phyloP scores from a whole-genome alignment of 345 rosid species.

The Stellera chamaejasme region DNA sequence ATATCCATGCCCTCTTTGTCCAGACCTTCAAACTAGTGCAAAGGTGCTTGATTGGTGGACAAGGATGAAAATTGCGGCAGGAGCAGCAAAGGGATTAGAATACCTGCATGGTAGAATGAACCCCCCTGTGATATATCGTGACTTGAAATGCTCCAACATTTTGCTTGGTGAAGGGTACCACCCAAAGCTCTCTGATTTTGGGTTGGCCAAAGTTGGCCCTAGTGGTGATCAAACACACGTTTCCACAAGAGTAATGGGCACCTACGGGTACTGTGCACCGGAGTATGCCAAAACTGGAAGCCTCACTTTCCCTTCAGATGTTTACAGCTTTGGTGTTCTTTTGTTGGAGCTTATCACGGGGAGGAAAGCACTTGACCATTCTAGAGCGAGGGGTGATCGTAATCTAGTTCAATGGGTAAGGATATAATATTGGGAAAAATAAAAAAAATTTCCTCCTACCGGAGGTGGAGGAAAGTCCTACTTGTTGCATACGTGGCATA shows the following conservation, averaged over 20 bases:
- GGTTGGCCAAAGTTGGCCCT: constrained; percentile 94
- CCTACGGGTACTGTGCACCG: constrained; percentile 94
- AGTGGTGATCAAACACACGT: constrained; percentile 86
- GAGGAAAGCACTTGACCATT: constrained; percentile 64
- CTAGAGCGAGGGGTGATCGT: constrained; percentile 45
- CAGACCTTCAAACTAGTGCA: constrained; percentile 42
- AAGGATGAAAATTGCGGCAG: constrained; percentile 86
- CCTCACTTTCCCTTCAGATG: constrained; percentile 78
- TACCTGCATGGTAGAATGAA: constrained; percentile 71
- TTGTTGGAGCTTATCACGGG: constrained; percentile 87
- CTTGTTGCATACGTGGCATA: too few relatives aligned
- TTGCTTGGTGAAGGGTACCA: constrained; percentile 69
- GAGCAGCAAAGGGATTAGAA: constrained; percentile 80
- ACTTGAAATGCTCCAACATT: constrained; percentile 82
- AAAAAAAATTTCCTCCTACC: too few relatives aligned
- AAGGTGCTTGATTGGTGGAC: constrained; percentile 73
- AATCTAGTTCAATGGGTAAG: constrained; percentile 90
- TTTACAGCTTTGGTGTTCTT: constrained; percentile 89
- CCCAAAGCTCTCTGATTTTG: constrained; percentile 85
- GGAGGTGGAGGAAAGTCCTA: too few relatives aligned
- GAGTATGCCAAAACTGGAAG: constrained; percentile 96
- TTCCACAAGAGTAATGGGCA: constrained; percentile 95
- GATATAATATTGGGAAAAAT: too few relatives aligned
- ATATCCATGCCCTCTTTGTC: background rate
- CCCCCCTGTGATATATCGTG: constrained; percentile 85